Evolutionary conservation across 768 basidiomycete genomes (phyloP).

Genomic region (Suillus decipiens): DNA sequence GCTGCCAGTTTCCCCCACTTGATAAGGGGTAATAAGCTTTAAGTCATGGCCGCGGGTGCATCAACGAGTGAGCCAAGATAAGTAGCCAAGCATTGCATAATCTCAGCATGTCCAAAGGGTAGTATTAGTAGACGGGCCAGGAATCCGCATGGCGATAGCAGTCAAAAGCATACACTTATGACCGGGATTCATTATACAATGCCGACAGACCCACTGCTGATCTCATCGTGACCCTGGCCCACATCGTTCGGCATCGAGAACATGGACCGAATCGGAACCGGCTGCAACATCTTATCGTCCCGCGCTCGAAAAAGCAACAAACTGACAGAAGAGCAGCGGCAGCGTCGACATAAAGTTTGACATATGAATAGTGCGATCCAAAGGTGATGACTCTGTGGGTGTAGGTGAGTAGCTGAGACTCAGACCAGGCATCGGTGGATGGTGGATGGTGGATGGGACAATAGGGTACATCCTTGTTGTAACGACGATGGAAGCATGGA

Average conservation of each 20-base stretch:
- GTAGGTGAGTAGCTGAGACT: slow-evolving; percentile 61
- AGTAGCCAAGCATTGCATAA: too few relatives aligned
- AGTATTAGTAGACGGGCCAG: too few relatives aligned
- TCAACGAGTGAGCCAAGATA: too few relatives aligned
- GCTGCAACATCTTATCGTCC: slow-evolving; percentile 35
- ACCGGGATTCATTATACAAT: slow-evolving; percentile 7
- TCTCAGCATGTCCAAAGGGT: too few relatives aligned
- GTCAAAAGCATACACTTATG: slow-evolving; percentile 8
- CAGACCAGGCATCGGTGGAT: slow-evolving; percentile 60
- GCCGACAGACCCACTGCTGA: slow-evolving; percentile 1
- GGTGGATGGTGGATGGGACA: too few relatives aligned
- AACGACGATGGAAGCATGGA: too few relatives aligned
- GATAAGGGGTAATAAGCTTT: too few relatives aligned
- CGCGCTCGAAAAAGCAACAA: slow-evolving; percentile 36
- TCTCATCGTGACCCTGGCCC: neutral
- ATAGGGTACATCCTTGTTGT: too few relatives aligned
- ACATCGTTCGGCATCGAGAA: slow-evolving; percentile 21
- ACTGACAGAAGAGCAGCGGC: slow-evolving; percentile 32
- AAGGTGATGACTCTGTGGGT: slow-evolving; percentile 56
- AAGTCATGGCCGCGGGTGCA: too few relatives aligned
- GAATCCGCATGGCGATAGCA: neutral
- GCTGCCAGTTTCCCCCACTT: too few relatives aligned
- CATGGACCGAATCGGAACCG: slow-evolving; percentile 20
- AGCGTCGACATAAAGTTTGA: slow-evolving; percentile 42
- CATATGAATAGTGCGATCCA: slow-evolving; percentile 60